Percentiles rank a stretch among this genome's conserved stretches.
These are phyloP conservation scores for Ceratocystis colombiana DNA, from an alignment of 2,329 filamentous ascomycete species.

Conservation along the genomic window DNA sequence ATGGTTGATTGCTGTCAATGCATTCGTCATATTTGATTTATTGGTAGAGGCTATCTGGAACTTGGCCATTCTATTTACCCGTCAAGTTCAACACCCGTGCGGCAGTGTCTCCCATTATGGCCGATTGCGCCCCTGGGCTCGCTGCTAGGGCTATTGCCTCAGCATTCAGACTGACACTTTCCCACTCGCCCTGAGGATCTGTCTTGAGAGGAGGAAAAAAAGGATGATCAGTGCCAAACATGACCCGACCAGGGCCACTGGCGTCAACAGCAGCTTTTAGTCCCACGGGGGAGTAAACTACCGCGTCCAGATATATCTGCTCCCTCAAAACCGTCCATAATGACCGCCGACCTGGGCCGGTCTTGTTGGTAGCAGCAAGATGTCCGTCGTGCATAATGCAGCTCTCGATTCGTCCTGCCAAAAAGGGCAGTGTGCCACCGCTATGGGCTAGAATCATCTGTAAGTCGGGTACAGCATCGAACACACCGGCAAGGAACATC, in stretches of 20 bases:
- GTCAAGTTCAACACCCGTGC: slow-evolving; percentile 38
- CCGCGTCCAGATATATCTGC: slow-evolving; percentile 81
- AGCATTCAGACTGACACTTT: slow-evolving; percentile 50
- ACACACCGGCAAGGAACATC: slow-evolving; percentile 80
- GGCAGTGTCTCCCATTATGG: slow-evolving; percentile 52
- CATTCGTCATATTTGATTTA: not conserved
- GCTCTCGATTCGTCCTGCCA: slow-evolving; percentile 79
- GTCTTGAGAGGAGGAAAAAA: slow-evolving; percentile 68
- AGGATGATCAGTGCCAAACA: slow-evolving; percentile 77
- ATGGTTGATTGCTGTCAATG: not conserved
- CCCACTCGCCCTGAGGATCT: slow-evolving; percentile 56
- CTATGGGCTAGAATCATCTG: slow-evolving; percentile 76
- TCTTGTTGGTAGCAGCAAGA: slow-evolving; percentile 53
- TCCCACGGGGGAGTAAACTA: slow-evolving; percentile 68
- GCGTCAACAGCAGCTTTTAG: slow-evolving; percentile 61
- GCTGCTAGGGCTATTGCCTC: slow-evolving; percentile 46
- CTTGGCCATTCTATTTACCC: slow-evolving; percentile 17
- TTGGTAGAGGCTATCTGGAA: not conserved
- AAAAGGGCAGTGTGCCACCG: slow-evolving; percentile 77
- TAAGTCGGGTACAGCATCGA: slow-evolving; percentile 61
- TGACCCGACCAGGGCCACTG: slow-evolving; percentile 55
- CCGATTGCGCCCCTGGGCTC: slow-evolving; percentile 37
- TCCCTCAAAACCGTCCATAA: slow-evolving; percentile 50
- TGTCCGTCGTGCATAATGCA: slow-evolving; percentile 76
- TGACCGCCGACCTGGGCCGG: slow-evolving; percentile 39